Evolutionary conservation across 2,329 filamentous ascomycete genomes (phyloP), one percentile per base, ranked within the genome.

Genomic region (Cladosporium austrohemisphaericum): DNA sequence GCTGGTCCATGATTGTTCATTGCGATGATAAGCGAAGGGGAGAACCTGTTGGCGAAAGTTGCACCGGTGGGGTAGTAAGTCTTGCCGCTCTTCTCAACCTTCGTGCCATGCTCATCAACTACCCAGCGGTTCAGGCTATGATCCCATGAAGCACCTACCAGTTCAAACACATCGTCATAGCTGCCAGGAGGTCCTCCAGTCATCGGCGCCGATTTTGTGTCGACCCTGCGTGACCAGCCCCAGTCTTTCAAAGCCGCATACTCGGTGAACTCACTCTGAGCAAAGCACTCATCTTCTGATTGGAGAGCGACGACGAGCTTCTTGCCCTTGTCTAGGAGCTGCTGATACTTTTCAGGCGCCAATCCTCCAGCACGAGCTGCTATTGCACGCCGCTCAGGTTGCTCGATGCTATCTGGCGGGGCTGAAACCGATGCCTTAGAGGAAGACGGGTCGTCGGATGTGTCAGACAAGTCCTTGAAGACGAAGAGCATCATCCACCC

Each of bases 21-120:
- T 22, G 46, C 46, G 9, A 26, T 41, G 5, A 49, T 49, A 2
- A 49, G n/a, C 11, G 13, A 10, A 4, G 37, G 31, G n/a, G 41
- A 41, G 28, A 35, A 49, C 13, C 26, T 19, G 11, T 49, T 49
- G 20, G 9, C 16, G 14, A 41, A 49, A 11, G 7, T 14, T 5
- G 46, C 37, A 10, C 20, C 46, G 5, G 46, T 22, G 11, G 36
- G 28, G 11, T 35, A 28, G 20, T 49, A 51, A 11, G 29, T 41
- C 13, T 9, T 28, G 7, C 28, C 31, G 18, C 28, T 37, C 20
- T 33, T 41, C 13, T 10, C 20, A 0, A 11, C 20, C 23, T 22
- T 35, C n/a, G 9, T 31, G 11, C 10, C 29, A 19, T 49, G 46
- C 14, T 41, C 16, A 19, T 41, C 29, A 13, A 18, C 6, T n/a